phyloP scores from a whole-genome alignment of 1,139 yeast genomes.

The Protomyces gravidus region DNA sequence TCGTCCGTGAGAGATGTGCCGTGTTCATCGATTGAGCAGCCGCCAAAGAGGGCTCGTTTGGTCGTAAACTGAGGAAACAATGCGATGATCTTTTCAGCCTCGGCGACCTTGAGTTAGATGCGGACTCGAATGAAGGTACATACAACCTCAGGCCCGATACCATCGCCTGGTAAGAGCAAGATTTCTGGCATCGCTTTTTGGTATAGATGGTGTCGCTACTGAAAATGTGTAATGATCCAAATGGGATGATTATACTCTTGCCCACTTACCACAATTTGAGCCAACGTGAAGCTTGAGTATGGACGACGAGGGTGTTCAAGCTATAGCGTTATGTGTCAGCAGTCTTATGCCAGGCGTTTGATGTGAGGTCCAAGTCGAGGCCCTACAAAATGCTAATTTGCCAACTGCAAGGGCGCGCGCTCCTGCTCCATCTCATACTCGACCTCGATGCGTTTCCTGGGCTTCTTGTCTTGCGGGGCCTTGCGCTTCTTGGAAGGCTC shows the following conservation, averaged over 20 bases:
- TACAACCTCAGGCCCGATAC: conserved; percentile 82
- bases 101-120: conserved; percentile 46
- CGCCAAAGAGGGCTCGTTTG: conserved; percentile 75
- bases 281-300: no score
- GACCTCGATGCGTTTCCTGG: conserved; percentile 26
- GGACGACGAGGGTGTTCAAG: no score
- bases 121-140: neutral
- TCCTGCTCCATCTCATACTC: conserved; percentile 30
- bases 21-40: conserved; percentile 96
- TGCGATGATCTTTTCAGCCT: conserved; percentile 83
- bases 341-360: no score
- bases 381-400: conserved; percentile 6
- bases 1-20: conserved; percentile 90
- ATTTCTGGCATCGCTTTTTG: no score
- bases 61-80: conserved; percentile 69
- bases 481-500: conserved; percentile 23
- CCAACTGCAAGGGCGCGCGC: conserved; percentile 4
- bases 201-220: no score
- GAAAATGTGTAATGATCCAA: no score
- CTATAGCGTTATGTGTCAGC: no score
- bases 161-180: conserved; percentile 92
- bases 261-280: no score
- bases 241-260: no score
- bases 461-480: conserved; percentile 17
- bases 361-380: no score